phyloP scores from a whole-genome alignment of 2,329 filamentous ascomycete genomes.

The Epichloe gansuensis region DNA sequence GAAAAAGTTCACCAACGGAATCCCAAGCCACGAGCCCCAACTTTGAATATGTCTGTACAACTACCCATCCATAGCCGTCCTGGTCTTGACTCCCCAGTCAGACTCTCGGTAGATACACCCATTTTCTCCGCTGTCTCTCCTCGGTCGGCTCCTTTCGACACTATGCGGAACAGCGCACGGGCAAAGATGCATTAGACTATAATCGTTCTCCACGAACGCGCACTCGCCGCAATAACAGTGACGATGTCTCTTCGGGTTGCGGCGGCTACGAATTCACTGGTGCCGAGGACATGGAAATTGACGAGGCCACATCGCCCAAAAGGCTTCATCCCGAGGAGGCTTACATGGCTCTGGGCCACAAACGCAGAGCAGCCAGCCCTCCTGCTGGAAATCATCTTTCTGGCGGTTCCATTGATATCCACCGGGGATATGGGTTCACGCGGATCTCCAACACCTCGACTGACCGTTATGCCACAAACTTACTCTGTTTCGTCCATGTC shows the following conservation, averaged over 20 bases:
- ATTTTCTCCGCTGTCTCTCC: conserved; percentile 37
- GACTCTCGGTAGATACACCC: conserved; percentile 33
- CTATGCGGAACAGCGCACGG: conserved; percentile 30
- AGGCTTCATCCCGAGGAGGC: conserved; percentile 38
- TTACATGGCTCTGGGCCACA: conserved; percentile 32
- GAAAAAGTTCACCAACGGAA: conserved; percentile 25
- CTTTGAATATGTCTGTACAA: conserved; percentile 33
- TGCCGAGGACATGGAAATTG: conserved; percentile 35
- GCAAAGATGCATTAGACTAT: conserved; percentile 30
- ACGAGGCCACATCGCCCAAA: conserved; percentile 38
- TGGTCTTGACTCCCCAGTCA: conserved; percentile 18
- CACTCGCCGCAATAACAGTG: conserved; percentile 38
- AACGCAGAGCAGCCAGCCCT: conserved; percentile 45
- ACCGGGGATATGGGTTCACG: conserved; percentile 37
- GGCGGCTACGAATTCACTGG: conserved; percentile 29
- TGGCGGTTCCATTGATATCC: conserved; percentile 23
- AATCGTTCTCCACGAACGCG: conserved; percentile 36
- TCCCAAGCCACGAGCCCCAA: conserved; percentile 29
- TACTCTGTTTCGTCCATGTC: conserved; percentile 32
- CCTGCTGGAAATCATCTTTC: conserved; percentile 33
- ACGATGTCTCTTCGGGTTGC: conserved; percentile 35
- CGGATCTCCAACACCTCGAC: conserved; percentile 40
- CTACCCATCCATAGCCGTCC: conserved; percentile 26
- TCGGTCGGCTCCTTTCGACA: conserved; percentile 29
- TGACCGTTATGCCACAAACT: conserved; percentile 33